These are phyloP conservation scores for Rhipidocladum racemiflorum DNA, from an alignment of 176 grass and related monocot genomes.

Conservation along the genomic window DNA sequence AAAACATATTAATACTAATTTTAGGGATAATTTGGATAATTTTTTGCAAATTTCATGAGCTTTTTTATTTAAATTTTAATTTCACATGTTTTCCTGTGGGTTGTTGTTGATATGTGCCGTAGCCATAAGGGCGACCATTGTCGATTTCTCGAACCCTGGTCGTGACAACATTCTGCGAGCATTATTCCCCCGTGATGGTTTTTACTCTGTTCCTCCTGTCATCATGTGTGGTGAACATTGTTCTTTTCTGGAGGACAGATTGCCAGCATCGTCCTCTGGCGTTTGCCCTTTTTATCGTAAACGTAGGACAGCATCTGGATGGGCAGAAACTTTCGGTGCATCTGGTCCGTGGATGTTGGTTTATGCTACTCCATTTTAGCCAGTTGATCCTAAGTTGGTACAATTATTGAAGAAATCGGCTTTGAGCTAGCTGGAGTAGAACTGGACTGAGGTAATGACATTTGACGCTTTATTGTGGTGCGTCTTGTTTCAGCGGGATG, in stretches of 20 bases:
- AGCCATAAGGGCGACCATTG: too few relatives aligned
- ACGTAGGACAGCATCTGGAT: neutral
- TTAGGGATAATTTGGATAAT: too few relatives aligned
- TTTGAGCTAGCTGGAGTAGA: constrained; percentile 22
- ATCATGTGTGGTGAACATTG: neutral
- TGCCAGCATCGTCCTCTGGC: neutral
- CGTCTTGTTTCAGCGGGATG: neutral
- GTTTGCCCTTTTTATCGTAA: neutral
- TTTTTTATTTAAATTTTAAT: too few relatives aligned
- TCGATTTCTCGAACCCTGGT: too few relatives aligned
- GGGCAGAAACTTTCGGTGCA: neutral
- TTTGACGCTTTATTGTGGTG: neutral
- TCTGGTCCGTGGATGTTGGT: neutral
- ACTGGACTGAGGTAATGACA: neutral
- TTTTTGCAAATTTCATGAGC: too few relatives aligned
- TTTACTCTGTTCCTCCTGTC: neutral
- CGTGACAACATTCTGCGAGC: neutral
- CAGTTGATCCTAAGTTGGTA: constrained; percentile 26
- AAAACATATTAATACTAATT: too few relatives aligned
- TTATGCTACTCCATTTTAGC: neutral
- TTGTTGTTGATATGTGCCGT: too few relatives aligned
- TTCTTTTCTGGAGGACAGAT: constrained; percentile 1
- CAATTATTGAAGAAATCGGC: neutral
- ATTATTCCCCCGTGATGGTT: neutral
- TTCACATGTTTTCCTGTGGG: too few relatives aligned